Evolutionary conservation across 805 yeast genomes (phyloP).

Genomic region (Starmerella floris): DNA sequence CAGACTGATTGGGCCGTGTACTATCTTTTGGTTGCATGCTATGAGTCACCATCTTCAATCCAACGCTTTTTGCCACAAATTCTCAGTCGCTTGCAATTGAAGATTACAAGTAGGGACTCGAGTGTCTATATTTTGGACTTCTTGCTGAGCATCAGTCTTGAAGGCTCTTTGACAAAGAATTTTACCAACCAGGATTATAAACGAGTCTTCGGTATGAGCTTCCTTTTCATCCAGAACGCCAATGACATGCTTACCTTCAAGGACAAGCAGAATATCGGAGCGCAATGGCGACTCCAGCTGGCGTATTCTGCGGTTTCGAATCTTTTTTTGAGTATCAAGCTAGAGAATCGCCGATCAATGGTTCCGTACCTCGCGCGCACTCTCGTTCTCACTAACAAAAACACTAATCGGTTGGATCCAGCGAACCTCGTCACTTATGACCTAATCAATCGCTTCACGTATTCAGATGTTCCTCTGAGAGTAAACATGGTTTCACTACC

Average conservation of each 20-base stretch:
- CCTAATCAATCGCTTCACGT: constrained; percentile 52
- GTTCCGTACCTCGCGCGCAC: constrained; percentile 52
- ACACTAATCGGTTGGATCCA: constrained; percentile 31
- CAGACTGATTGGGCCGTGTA: constrained; percentile 61
- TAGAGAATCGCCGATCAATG: constrained; percentile 44
- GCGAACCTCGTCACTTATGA: constrained; percentile 54
- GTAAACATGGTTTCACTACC: constrained; percentile 26
- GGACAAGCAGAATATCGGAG: constrained; percentile 27
- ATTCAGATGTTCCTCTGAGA: constrained; percentile 45
- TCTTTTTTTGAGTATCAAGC: constrained; percentile 56
- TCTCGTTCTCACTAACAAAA: constrained; percentile 33
- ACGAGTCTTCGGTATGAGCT: constrained; percentile 70
- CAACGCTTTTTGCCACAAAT: constrained; percentile 57
- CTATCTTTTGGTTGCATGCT: constrained; percentile 62
- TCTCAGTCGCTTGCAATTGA: constrained; percentile 58
- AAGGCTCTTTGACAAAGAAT: constrained; percentile 54
- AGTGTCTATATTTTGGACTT: constrained; percentile 67
- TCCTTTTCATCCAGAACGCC: constrained; percentile 63
- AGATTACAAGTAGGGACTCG: constrained; percentile 56
- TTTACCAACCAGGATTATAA: constrained; percentile 66
- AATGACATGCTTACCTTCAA: constrained; percentile 31
- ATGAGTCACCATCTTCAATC: constrained; percentile 62
- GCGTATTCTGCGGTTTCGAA: constrained; percentile 56
- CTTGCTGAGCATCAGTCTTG: constrained; percentile 47
- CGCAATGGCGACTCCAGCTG: constrained; percentile 47